A percentile compares a stretch with the other conserved stretches of the same genome.
These are phyloP conservation scores for Irpex sp. DNA, from an alignment of 1,284 basidiomycete genomes.

Conservation along the genomic window DNA sequence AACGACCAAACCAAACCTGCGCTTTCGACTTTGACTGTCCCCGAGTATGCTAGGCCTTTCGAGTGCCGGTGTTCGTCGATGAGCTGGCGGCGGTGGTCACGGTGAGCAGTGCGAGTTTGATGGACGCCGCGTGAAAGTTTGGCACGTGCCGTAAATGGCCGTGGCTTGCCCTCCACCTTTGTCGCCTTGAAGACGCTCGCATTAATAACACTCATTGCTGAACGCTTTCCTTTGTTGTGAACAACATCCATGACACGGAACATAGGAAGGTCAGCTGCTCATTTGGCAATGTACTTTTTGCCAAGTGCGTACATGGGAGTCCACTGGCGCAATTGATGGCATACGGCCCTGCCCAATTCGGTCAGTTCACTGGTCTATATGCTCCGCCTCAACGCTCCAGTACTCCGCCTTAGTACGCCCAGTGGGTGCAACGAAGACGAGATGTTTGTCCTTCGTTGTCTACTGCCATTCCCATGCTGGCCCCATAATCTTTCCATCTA, in stretches of 20 bases:
- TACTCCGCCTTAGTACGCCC: background rate
- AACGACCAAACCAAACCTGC: slow-evolving; percentile 10
- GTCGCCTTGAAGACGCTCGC: background rate
- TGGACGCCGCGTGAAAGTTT: slow-evolving; percentile 7
- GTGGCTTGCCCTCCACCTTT: background rate
- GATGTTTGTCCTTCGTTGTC: background rate
- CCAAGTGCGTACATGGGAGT: background rate
- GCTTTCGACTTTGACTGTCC: slow-evolving; percentile 2
- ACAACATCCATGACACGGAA: background rate
- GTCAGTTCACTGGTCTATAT: background rate
- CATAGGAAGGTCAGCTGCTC: background rate
- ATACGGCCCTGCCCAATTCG: background rate
- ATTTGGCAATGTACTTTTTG: background rate
- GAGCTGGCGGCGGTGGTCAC: slow-evolving; percentile 10
- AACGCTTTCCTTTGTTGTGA: background rate
- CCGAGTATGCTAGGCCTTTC: slow-evolving; percentile 1
- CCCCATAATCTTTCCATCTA: too few species aligned
- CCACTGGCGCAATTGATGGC: background rate
- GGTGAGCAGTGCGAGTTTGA: slow-evolving; percentile 12
- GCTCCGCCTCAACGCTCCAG: background rate
- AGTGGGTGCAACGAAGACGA: background rate
- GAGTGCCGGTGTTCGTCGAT: slow-evolving; percentile 3
- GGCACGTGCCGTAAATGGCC: slow-evolving; percentile 9
- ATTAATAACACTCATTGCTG: background rate
- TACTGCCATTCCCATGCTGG: background rate